Evolutionary conservation across 805 yeast genomes (phyloP).

Genomic region (Kodamaea jinghongensis): DNA sequence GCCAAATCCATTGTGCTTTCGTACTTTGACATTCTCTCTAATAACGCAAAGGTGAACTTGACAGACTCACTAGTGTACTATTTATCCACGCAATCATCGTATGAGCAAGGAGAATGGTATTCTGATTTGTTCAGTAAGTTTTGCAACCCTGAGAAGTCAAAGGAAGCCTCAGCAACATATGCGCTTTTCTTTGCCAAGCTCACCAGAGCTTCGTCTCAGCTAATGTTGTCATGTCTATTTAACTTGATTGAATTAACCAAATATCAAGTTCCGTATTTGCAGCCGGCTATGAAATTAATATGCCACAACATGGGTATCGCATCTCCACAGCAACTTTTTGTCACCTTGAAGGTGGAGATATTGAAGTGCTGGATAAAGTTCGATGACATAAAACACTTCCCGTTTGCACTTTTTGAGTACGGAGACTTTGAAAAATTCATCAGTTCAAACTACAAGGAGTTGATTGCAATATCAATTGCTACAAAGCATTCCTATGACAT

Average conservation of each 20-base stretch:
- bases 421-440: slow-evolving; percentile 27
- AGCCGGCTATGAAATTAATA: slow-evolving; percentile 22
- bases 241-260: slow-evolving; percentile 42
- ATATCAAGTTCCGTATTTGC: slow-evolving; percentile 27
- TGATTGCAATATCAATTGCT: slow-evolving; percentile 36
- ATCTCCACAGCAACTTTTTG: slow-evolving; percentile 23
- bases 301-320: slow-evolving; percentile 15
- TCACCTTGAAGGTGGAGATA: slow-evolving; percentile 29
- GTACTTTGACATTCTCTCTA: slow-evolving; percentile 12
- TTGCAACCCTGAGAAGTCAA: slow-evolving; percentile 32
- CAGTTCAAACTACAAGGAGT: slow-evolving; percentile 29
- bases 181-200: slow-evolving; percentile 32
- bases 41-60: slow-evolving; percentile 20
- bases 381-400: slow-evolving; percentile 35
- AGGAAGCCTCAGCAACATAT: slow-evolving; percentile 40
- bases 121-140: slow-evolving; percentile 27
- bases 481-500: slow-evolving; percentile 13
- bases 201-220: slow-evolving; percentile 26
- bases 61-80: slow-evolving; percentile 14
- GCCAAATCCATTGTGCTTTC: slow-evolving; percentile 11
- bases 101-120: slow-evolving; percentile 27
- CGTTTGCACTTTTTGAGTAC: slow-evolving; percentile 40
- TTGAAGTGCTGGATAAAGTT: slow-evolving; percentile 45
- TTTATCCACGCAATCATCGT: slow-evolving; percentile 8
- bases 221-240: slow-evolving; percentile 35